Evolutionary conservation across 2,329 filamentous ascomycete genomes (phyloP).

Genomic region (Alternaria atra): DNA sequence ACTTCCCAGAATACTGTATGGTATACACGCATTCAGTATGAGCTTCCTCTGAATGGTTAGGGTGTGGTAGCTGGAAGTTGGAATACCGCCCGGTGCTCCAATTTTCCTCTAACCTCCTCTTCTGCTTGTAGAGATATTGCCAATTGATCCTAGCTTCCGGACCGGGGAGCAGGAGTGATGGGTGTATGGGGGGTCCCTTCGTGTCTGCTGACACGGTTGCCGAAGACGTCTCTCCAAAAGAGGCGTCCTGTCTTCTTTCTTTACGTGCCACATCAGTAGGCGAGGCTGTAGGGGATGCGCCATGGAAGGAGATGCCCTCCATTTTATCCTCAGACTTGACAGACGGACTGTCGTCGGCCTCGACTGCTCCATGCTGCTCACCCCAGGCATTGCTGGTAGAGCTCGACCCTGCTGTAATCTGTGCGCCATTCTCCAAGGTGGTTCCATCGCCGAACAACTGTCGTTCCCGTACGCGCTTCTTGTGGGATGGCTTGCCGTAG

Average conservation of each 20-base stretch:
- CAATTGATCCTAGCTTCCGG: slow-evolving; percentile 77
- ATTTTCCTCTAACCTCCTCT: slow-evolving; percentile 84
- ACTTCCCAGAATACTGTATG: slow-evolving; percentile 85
- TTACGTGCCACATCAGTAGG: slow-evolving; percentile 26
- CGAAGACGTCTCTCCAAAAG: slow-evolving; percentile 15
- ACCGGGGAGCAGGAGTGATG: slow-evolving; percentile 44
- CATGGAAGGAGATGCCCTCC: slow-evolving; percentile 49
- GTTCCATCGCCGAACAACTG: slow-evolving; percentile 53
- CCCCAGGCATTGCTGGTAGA: slow-evolving; percentile 49
- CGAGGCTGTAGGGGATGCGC: slow-evolving; percentile 25
- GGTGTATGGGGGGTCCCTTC: slow-evolving; percentile 37
- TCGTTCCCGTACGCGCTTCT: slow-evolving; percentile 61
- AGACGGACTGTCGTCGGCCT: slow-evolving; percentile 54
- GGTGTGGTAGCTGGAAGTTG: slow-evolving; percentile 92
- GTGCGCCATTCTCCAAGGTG: slow-evolving; percentile 32
- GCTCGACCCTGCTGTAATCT: slow-evolving; percentile 30
- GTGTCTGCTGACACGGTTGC: slow-evolving; percentile 9
- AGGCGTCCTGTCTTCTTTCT: slow-evolving; percentile 26
- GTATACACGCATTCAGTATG: slow-evolving; percentile 95
- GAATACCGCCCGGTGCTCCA: slow-evolving; percentile 84
- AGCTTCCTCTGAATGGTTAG: slow-evolving; percentile 78
- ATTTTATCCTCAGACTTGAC: slow-evolving; percentile 46
- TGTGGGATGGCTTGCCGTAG: slow-evolving; percentile 60
- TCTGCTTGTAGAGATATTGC: slow-evolving; percentile 91
- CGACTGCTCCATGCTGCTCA: slow-evolving; percentile 59